A percentile compares a stretch with the other conserved stretches of the same genome.
phyloP scores from a whole-genome alignment of 1,139 yeast species.

The Hyphopichia wangnamkhiaoensis region DNA sequence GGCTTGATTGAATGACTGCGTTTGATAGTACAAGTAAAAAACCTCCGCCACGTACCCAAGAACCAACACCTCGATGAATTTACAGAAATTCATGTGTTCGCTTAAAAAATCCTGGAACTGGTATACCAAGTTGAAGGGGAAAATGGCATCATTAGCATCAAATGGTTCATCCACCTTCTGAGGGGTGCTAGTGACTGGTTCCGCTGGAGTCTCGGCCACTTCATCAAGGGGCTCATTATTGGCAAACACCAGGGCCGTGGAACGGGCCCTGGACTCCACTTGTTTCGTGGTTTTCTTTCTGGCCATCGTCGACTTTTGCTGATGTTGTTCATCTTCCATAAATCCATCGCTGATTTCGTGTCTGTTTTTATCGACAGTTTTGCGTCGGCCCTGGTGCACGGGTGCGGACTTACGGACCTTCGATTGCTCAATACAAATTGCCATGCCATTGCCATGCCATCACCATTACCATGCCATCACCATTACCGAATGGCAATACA shows the following conservation, averaged over 20 bases:
- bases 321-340: too few species aligned
- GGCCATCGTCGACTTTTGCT: background rate
- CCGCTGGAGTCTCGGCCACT: too few species aligned
- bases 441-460: too few species aligned
- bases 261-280: slow-evolving; percentile 3
- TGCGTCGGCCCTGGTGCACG: too few species aligned
- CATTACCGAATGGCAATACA: too few species aligned
- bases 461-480: too few species aligned
- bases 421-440: too few species aligned
- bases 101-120: slow-evolving; percentile 42
- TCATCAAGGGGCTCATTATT: slow-evolving; percentile 11
- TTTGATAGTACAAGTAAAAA: slow-evolving; percentile 24
- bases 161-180: too few species aligned
- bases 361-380: too few species aligned
- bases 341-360: too few species aligned
- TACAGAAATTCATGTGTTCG: slow-evolving; percentile 30
- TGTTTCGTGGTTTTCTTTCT: slow-evolving; percentile 1
- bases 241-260: slow-evolving; percentile 7
- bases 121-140: slow-evolving; percentile 32
- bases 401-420: too few species aligned
- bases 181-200: too few species aligned
- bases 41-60: slow-evolving; percentile 33
- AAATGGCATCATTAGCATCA: slow-evolving; percentile 14
- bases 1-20: slow-evolving; percentile 18
- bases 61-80: slow-evolving; percentile 36